Conservation (phyloP, 2,329 filamentous ascomycete species). For the Arthroderma sp. region DNA sequence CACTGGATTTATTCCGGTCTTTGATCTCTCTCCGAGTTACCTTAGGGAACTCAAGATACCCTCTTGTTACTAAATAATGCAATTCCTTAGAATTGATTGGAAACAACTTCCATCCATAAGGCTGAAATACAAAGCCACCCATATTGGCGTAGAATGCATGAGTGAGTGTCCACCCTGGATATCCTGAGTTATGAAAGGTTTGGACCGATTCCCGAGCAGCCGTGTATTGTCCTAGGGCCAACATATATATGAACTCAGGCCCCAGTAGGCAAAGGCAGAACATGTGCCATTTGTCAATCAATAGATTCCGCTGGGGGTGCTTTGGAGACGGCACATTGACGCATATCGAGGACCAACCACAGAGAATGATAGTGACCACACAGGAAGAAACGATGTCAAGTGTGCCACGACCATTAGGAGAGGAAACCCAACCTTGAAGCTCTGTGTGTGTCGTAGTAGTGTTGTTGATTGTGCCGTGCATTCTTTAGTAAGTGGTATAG, state of each 20-base stretch:
- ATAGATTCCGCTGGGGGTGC: conserved; percentile 22
- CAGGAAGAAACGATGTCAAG: conserved; percentile 33
- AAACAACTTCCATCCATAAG: conserved; percentile 22
- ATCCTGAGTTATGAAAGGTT: conserved; percentile 16
- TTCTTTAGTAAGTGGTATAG: too few relatives aligned
- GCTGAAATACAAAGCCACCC: conserved; percentile 30
- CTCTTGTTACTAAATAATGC: conserved; percentile 18
- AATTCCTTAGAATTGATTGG: conserved; percentile 29
- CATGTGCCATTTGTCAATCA: conserved; percentile 25
- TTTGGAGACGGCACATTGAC: conserved; percentile 27
- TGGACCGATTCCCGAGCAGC: conserved; percentile 26
- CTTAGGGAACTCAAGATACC: conserved; percentile 15
- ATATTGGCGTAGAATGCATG: conserved; percentile 35
- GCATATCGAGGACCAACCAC: conserved; percentile 31
- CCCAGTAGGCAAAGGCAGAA: conserved; percentile 27
- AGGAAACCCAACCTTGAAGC: conserved; percentile 25
- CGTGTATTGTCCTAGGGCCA: conserved; percentile 27
- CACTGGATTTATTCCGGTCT: conserved; percentile 19
- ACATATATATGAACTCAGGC: conserved; percentile 29
- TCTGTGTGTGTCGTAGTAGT: too few relatives aligned
- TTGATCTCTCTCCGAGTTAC: conserved; percentile 13
- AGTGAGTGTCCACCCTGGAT: conserved; percentile 27
- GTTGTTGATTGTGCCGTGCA: too few relatives aligned
- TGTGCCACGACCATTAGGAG: conserved; percentile 29
- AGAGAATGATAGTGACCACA: conserved; percentile 32